phyloP scores from a whole-genome alignment of 345 rosid genomes.

The Aurinia saxatilis region DNA sequence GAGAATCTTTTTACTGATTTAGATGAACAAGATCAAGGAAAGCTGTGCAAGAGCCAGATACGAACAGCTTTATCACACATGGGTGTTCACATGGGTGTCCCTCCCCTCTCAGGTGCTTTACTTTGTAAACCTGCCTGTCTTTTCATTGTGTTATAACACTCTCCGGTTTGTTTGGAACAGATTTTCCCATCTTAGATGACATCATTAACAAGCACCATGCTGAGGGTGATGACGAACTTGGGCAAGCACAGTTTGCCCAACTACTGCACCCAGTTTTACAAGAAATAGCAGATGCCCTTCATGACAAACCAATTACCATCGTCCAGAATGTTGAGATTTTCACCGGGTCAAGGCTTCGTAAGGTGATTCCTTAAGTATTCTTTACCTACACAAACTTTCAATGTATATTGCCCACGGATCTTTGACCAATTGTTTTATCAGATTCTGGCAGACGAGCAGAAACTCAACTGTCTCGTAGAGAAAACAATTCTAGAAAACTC shows the following conservation, averaged over 20 bases:
- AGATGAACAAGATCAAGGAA: slow-evolving; percentile 76
- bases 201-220: slow-evolving; percentile 72
- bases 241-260: slow-evolving; percentile 87
- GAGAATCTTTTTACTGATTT: slow-evolving; percentile 84
- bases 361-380: slow-evolving; percentile 42
- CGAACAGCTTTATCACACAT: slow-evolving; percentile 54
- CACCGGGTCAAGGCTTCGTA: slow-evolving; percentile 56
- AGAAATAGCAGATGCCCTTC: slow-evolving; percentile 59
- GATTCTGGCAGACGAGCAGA: slow-evolving; percentile 50
- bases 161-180: slow-evolving; percentile 33
- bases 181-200: slow-evolving; percentile 50
- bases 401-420: not conserved
- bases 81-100: slow-evolving; percentile 89
- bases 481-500: slow-evolving; percentile 31
- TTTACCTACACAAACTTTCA: not conserved
- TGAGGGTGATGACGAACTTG: slow-evolving; percentile 64
- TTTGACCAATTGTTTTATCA: slow-evolving; percentile 25
- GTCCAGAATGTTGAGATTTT: slow-evolving; percentile 47
- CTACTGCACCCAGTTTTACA: slow-evolving; percentile 67
- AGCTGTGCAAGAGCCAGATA: slow-evolving; percentile 54
- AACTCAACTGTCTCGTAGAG: slow-evolving; percentile 32
- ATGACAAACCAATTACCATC: slow-evolving; percentile 40
- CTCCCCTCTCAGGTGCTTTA: slow-evolving; percentile 64
- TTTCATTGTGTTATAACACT: slow-evolving; percentile 1
- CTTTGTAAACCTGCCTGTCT: not conserved